Percentiles rank a stretch among this genome's conserved stretches.
Evolutionary conservation across 2,329 filamentous ascomycete species (phyloP).

Genomic region (Claviceps maximensis): DNA sequence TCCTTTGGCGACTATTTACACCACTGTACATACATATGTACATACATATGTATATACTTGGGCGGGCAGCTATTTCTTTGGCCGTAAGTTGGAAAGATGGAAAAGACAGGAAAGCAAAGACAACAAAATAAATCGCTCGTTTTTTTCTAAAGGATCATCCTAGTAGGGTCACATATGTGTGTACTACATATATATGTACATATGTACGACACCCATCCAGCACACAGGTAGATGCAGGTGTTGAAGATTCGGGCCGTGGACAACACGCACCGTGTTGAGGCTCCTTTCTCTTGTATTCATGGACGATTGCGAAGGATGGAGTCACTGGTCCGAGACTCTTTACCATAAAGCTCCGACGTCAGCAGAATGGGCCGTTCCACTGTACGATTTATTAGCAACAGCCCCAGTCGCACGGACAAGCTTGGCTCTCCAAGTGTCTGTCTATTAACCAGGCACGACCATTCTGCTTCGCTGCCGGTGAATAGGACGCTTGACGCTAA

Average conservation of each 20-base stretch:
- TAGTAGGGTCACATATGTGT: too few species aligned
- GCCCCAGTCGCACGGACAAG: not conserved
- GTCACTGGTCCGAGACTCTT: not conserved
- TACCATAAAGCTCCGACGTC: conserved; percentile 4
- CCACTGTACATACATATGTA: not conserved
- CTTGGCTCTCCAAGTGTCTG: not conserved
- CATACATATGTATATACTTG: not conserved
- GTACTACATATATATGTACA: too few species aligned
- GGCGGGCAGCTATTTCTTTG: not conserved
- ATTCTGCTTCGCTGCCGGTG: not conserved
- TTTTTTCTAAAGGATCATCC: not conserved
- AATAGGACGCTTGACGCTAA: not conserved
- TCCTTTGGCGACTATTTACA: not conserved
- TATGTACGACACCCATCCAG: too few species aligned
- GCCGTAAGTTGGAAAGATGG: not conserved
- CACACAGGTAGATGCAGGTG: not conserved
- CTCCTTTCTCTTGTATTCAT: not conserved
- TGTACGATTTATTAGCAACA: not conserved
- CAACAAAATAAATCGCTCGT: not conserved
- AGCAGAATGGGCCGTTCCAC: not conserved
- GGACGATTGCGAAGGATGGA: not conserved
- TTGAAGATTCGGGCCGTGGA: not conserved
- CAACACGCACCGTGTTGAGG: not conserved
- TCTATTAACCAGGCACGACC: not conserved
- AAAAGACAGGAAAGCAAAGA: not conserved